Percentiles rank a stretch among this genome's conserved stretches.
phyloP scores from a whole-genome alignment of 2,329 filamentous ascomycete species.

The Endothia cerciana region DNA sequence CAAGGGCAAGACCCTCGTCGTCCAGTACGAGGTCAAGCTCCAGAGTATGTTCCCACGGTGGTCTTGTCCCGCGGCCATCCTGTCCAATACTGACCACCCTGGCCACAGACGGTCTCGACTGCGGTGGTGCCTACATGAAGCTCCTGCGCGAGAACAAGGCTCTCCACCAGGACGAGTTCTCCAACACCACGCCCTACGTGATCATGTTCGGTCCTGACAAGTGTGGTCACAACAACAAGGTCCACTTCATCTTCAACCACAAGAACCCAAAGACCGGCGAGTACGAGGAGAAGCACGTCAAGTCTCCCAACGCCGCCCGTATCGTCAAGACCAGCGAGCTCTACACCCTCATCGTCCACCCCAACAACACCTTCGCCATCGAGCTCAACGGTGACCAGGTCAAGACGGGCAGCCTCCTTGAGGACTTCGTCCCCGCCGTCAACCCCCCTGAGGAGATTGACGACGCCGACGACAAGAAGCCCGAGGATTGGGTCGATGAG shows the following conservation, averaged over 20 bases:
- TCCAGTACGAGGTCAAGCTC: conserved; percentile 99
- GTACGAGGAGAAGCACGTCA: conserved; percentile 99
- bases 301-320: conserved; percentile 78
- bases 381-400: conserved; percentile 87
- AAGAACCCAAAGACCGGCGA: conserved; percentile 99
- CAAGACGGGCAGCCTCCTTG: conserved; percentile 88
- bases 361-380: conserved; percentile 93
- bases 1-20: conserved; percentile 95
- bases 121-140: conserved; percentile 98
- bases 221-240: conserved; percentile 99
- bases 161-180: conserved; percentile 96
- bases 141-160: conserved; percentile 96
- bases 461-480: conserved; percentile 91
- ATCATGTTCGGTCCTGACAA: conserved; percentile 99
- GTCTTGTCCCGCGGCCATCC: background rate
- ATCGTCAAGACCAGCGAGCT: conserved; percentile 92
- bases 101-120: conserved; percentile 82
- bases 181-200: conserved; percentile 94
- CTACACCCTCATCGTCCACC: conserved; percentile 95
- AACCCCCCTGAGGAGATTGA: conserved; percentile 96
- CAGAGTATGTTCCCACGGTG: conserved; percentile 71
- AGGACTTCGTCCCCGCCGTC: conserved; percentile 91
- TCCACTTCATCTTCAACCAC: conserved; percentile 98
- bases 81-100: conserved; percentile 16
- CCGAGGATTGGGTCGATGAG: conserved; percentile 93